Conservation (phyloP, 305 asterid genomes). For the Vinca major region DNA sequence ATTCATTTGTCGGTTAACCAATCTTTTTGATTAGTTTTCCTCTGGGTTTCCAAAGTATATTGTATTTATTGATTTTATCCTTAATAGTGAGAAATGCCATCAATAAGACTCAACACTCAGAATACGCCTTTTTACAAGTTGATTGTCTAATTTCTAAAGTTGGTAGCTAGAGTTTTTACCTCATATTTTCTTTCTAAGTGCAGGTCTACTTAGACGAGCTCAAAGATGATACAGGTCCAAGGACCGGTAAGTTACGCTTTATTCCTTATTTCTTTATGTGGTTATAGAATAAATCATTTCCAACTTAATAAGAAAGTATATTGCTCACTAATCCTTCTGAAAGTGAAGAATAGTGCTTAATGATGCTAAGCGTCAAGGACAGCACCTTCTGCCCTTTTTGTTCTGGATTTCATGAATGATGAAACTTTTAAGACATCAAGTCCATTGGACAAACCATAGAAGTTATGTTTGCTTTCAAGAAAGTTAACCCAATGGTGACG, state of each 20-base stretch:
- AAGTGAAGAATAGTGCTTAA: neutral
- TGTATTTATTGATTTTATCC: neutral
- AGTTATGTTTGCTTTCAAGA: neutral
- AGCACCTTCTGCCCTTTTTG: neutral
- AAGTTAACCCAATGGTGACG: neutral
- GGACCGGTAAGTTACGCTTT: slow-evolving; percentile 38
- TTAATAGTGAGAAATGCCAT: too few relatives aligned
- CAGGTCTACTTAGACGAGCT: slow-evolving; percentile 61
- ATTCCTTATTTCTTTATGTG: slow-evolving; percentile 4
- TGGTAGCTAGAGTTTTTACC: slow-evolving; percentile 1
- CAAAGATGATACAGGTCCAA: slow-evolving; percentile 45
- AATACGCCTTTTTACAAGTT: slow-evolving; percentile 6
- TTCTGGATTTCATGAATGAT: neutral
- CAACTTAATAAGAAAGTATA: neutral
- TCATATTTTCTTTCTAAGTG: slow-evolving; percentile 16
- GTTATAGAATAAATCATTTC: neutral
- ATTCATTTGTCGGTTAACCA: neutral
- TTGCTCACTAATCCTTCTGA: neutral
- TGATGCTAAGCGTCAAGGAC: neutral
- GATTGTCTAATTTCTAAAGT: neutral
- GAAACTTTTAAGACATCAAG: neutral
- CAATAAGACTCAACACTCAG: neutral
- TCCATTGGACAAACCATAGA: neutral
- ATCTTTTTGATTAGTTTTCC: neutral
- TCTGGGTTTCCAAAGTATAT: neutral